Conservation (phyloP, 441 rosid species). For the Omphalea diandra region DNA sequence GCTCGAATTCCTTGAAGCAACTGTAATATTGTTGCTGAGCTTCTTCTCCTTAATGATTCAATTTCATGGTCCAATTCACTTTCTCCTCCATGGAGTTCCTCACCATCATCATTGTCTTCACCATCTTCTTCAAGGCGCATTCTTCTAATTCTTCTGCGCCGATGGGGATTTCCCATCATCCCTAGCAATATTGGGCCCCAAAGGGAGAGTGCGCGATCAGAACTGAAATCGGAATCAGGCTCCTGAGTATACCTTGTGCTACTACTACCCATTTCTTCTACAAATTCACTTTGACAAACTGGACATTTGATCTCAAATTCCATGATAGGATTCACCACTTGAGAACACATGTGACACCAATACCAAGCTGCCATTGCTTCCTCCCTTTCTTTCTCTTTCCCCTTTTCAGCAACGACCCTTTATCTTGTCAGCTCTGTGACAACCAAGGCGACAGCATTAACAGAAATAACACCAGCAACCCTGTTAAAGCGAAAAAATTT, state of each 20-base stretch:
- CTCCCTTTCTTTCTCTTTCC: conserved; percentile 39
- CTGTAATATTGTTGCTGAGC: conserved; percentile 64
- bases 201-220: conserved; percentile 75
- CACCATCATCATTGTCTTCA: conserved; percentile 39
- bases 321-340: conserved; percentile 53
- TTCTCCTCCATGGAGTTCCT: conserved; percentile 42
- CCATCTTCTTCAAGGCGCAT: conserved; percentile 52
- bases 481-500: neutral
- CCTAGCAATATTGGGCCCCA: conserved; percentile 88
- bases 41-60: conserved; percentile 71
- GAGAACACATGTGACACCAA: conserved; percentile 75
- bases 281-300: conserved; percentile 57
- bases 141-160: conserved; percentile 55
- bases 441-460: conserved; percentile 17
- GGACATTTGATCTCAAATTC: conserved; percentile 74
- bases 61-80: conserved; percentile 57
- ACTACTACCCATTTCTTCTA: conserved; percentile 56
- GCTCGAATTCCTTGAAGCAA: conserved; percentile 74
- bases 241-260: conserved; percentile 42
- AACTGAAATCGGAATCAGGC: conserved; percentile 54
- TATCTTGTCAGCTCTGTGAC: conserved; percentile 22
- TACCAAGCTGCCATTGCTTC: conserved; percentile 51
- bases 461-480: conserved; percentile 8
- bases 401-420: conserved; percentile 20
- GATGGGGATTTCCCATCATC: conserved; percentile 67